These are phyloP conservation scores for Annulohypoxylon bovei DNA, from an alignment of 495 filamentous ascomycete genomes.

Conservation along the genomic window DNA sequence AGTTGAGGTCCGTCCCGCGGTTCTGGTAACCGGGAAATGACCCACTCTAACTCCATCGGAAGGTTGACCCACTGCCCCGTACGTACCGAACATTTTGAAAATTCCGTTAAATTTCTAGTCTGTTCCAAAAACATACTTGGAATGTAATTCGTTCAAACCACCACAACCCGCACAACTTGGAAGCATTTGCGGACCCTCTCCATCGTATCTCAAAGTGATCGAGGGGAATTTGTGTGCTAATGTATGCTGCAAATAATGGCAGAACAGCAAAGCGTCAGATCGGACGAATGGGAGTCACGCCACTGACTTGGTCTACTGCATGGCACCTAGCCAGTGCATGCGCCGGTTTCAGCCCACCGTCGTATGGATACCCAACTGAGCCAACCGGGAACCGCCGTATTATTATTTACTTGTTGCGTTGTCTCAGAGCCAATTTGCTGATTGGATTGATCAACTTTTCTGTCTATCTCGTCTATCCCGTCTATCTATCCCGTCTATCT, in stretches of 20 bases:
- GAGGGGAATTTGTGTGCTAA: background rate
- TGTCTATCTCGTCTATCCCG: background rate
- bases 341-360: constrained; percentile 28
- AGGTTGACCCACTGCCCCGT: background rate
- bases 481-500: background rate
- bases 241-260: constrained; percentile 25
- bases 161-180: background rate
- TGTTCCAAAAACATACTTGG: background rate
- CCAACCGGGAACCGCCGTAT: constrained; percentile 37
- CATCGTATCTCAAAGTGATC: constrained; percentile 6
- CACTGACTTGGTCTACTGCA: constrained; percentile 25
- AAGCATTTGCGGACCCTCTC: background rate
- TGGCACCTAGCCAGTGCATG: background rate
- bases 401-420: constrained; percentile 27
- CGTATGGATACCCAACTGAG: constrained; percentile 39
- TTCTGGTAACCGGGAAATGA: constrained; percentile 20
- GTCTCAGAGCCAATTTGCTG: constrained; percentile 26
- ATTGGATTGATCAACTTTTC: constrained; percentile 16
- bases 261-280: constrained; percentile 24
- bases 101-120: background rate
- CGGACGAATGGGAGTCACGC: constrained; percentile 43
- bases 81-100: background rate
- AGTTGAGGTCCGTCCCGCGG: constrained; percentile 14
- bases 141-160: constrained; percentile 7
- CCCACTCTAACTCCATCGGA: background rate